These are phyloP conservation scores for Vachellia collinsii DNA, from an alignment of 306 rosid species.

Conservation along the genomic window DNA sequence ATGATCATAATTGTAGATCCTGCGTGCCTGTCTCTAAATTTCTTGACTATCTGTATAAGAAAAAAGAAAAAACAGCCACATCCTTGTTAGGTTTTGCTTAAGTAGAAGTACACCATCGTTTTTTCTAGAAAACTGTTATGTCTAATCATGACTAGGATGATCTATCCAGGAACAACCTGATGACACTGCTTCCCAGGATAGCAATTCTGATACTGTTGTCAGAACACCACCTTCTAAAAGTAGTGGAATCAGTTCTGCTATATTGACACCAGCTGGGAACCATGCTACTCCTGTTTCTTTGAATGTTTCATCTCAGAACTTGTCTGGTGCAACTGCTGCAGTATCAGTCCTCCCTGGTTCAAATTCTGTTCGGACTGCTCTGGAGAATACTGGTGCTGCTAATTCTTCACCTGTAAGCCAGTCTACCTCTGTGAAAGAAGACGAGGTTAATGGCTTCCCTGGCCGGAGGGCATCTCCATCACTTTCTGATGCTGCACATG, in stretches of 20 bases:
- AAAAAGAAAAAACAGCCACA: not conserved
- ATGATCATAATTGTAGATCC: too few relatives aligned
- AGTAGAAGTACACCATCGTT: constrained; percentile 2
- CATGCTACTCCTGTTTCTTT: constrained; percentile 49
- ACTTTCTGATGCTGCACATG: constrained; percentile 64
- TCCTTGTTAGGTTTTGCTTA: not conserved
- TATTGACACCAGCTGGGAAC: constrained; percentile 59
- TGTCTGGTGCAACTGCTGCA: constrained; percentile 47
- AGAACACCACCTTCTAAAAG: constrained; percentile 74
- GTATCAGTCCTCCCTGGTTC: constrained; percentile 49
- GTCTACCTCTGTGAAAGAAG: constrained; percentile 65
- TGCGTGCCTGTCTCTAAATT: too few relatives aligned
- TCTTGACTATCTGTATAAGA: too few relatives aligned
- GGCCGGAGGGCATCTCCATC: constrained; percentile 75
- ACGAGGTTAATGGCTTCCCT: constrained; percentile 64
- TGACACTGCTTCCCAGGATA: constrained; percentile 68
- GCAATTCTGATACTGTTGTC: constrained; percentile 54
- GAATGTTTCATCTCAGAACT: constrained; percentile 53
- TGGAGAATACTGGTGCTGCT: constrained; percentile 52
- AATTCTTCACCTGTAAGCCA: constrained; percentile 54
- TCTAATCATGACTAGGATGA: constrained; percentile 46
- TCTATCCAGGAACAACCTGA: constrained; percentile 71
- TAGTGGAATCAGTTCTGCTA: constrained; percentile 52
- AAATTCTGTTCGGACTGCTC: constrained; percentile 47
- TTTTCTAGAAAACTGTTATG: constrained; percentile 38